These are phyloP conservation scores for Pleurotus citrinopileatus DNA, from an alignment of 768 basidiomycete species.

Conservation along the genomic window DNA sequence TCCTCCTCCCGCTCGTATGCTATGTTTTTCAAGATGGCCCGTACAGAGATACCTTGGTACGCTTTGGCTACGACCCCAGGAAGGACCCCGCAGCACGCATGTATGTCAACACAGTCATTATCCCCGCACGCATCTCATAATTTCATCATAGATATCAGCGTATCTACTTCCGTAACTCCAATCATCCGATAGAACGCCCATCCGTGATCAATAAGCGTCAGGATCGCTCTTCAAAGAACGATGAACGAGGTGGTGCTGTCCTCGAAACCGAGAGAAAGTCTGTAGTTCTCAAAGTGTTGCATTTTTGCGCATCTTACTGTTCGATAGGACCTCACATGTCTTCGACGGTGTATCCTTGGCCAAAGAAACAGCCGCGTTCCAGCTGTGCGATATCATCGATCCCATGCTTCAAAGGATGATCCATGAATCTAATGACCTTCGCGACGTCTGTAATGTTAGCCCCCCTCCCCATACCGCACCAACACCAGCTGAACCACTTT, in stretches of 20 bases:
- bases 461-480: background rate
- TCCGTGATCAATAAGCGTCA: constrained; percentile 72
- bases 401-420: constrained; percentile 83
- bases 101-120: constrained; percentile 42
- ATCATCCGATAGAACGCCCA: constrained; percentile 74
- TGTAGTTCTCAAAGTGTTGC: constrained; percentile 24
- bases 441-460: constrained; percentile 74
- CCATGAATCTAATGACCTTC: constrained; percentile 62
- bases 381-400: constrained; percentile 90
- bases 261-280: constrained; percentile 40
- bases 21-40: constrained; percentile 95
- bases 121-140: constrained; percentile 2
- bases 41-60: constrained; percentile 86
- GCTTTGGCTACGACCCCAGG: constrained; percentile 89
- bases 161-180: constrained; percentile 85
- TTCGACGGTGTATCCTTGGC: constrained; percentile 84
- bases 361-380: constrained; percentile 89
- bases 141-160: constrained; percentile 73
- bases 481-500: background rate
- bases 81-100: constrained; percentile 68
- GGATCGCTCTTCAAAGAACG: constrained; percentile 35
- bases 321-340: constrained; percentile 64
- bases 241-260: constrained; percentile 29
- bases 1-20: constrained; percentile 73
- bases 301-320: background rate